Evolutionary conservation across 2,329 filamentous ascomycete genomes (phyloP).

Genomic region (Pyricularia sp.): DNA sequence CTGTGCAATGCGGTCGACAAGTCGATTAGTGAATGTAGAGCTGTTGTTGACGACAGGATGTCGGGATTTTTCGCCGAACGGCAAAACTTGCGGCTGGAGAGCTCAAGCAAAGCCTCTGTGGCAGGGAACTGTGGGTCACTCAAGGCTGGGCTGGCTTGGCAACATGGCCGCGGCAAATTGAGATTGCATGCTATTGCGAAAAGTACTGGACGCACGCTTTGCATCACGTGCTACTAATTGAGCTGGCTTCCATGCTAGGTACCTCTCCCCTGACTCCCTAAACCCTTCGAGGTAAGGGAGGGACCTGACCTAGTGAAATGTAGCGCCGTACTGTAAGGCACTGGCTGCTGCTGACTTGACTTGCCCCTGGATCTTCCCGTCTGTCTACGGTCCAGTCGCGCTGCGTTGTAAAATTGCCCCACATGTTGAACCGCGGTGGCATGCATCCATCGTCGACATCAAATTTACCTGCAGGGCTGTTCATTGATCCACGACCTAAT

Average conservation of each 20-base stretch:
- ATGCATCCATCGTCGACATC: neutral
- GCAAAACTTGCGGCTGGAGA: conserved; percentile 6
- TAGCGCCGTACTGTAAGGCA: neutral
- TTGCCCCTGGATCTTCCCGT: neutral
- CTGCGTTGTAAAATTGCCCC: neutral
- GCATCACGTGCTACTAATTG: neutral
- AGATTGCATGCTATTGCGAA: neutral
- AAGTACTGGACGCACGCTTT: neutral
- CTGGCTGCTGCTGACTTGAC: neutral
- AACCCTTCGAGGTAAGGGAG: neutral
- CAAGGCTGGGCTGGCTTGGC: neutral
- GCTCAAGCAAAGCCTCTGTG: conserved; percentile 1
- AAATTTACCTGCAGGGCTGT: neutral
- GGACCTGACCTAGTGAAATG: neutral
- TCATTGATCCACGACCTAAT: neutral
- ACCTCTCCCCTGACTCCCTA: neutral
- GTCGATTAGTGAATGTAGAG: conserved; percentile 1
- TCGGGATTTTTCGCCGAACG: conserved; percentile 6
- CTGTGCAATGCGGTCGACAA: conserved; percentile 6
- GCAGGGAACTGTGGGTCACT: neutral
- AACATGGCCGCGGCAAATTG: neutral
- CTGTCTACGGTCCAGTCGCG: neutral
- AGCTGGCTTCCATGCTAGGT: neutral
- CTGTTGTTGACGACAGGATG: neutral
- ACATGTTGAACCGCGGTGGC: neutral